phyloP scores from a whole-genome alignment of 2,329 filamentous ascomycete genomes.

The Byssoonygena ceratinophila region DNA sequence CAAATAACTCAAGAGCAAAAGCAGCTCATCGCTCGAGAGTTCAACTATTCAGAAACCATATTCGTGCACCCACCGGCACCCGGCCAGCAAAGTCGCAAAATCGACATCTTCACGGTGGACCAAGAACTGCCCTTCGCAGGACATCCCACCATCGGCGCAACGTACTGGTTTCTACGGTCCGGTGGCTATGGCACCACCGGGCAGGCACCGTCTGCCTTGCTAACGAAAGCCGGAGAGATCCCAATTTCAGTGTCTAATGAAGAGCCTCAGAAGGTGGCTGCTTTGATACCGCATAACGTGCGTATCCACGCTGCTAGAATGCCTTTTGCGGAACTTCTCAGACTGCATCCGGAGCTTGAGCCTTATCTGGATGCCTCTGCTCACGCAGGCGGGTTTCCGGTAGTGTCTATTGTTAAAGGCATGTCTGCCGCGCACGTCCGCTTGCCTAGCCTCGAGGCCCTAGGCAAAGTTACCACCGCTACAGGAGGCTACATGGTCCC shows the following conservation, averaged over 20 bases:
- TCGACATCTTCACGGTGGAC: constrained; percentile 51
- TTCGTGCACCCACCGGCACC: constrained; percentile 44
- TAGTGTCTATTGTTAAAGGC: constrained; percentile 58
- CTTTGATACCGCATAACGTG: constrained; percentile 56
- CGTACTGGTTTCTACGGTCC: constrained; percentile 36
- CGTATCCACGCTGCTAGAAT: constrained; percentile 46
- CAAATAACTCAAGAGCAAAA: constrained; percentile 45
- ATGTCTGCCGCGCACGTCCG: constrained; percentile 44
- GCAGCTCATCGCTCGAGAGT: constrained; percentile 50
- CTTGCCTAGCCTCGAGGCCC: constrained; percentile 49
- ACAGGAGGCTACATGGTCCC: constrained; percentile 17
- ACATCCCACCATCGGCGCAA: constrained; percentile 51
- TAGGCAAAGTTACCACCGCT: constrained; percentile 34
- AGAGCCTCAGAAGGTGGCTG: constrained; percentile 42
- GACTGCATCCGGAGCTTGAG: constrained; percentile 20
- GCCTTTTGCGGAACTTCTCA: constrained; percentile 20
- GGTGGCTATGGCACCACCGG: constrained; percentile 5
- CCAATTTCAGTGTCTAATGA: constrained; percentile 26
- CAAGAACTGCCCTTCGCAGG: constrained; percentile 53
- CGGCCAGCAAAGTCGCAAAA: constrained; percentile 41
- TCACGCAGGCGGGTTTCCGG: constrained; percentile 31
- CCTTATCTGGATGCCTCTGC: constrained; percentile 18
- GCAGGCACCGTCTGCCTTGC: constrained; percentile 15
- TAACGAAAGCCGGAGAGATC: constrained; percentile 39
- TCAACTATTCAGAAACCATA: constrained; percentile 55